Evolutionary conservation across 441 rosid genomes (phyloP).

Genomic region (Euphorbia celastroides): DNA sequence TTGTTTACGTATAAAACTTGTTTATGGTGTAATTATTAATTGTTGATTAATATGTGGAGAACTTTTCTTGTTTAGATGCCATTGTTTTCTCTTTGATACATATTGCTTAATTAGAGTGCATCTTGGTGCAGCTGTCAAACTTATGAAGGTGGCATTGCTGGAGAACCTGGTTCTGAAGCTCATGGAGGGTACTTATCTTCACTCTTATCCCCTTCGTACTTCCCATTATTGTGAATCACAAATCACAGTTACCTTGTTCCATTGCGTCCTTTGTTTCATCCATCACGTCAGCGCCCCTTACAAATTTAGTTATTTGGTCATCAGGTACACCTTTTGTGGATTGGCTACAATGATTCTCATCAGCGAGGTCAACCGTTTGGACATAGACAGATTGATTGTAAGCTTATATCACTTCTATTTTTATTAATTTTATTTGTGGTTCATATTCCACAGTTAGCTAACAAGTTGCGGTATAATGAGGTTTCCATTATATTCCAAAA

Average conservation of each 20-base stretch:
- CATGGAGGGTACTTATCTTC: conserved; percentile 86
- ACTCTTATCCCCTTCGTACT: conserved; percentile 7
- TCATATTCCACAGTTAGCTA: conserved; percentile 7
- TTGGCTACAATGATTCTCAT: conserved; percentile 87
- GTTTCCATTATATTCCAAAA: background rate
- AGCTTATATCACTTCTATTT: conserved; percentile 20
- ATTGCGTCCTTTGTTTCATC: conserved; percentile 1
- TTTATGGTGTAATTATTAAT: background rate
- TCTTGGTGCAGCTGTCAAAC: conserved; percentile 75
- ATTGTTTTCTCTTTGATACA: background rate
- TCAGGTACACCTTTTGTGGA: conserved; percentile 90
- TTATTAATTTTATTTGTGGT: background rate
- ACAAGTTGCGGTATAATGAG: background rate
- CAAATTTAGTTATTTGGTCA: conserved; percentile 25
- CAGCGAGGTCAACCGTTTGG: conserved; percentile 64
- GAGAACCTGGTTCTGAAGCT: conserved; percentile 97
- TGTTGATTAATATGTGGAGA: background rate
- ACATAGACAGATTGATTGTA: conserved; percentile 65
- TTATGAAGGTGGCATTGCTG: conserved; percentile 94
- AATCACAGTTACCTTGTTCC: background rate
- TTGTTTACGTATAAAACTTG: background rate
- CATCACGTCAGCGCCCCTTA: conserved; percentile 10
- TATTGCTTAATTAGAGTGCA: conserved; percentile 13
- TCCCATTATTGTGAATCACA: background rate
- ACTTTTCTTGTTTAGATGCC: background rate